These are phyloP conservation scores for Metschnikowia shivogae DNA, from an alignment of 805 yeast genomes.

Conservation along the genomic window DNA sequence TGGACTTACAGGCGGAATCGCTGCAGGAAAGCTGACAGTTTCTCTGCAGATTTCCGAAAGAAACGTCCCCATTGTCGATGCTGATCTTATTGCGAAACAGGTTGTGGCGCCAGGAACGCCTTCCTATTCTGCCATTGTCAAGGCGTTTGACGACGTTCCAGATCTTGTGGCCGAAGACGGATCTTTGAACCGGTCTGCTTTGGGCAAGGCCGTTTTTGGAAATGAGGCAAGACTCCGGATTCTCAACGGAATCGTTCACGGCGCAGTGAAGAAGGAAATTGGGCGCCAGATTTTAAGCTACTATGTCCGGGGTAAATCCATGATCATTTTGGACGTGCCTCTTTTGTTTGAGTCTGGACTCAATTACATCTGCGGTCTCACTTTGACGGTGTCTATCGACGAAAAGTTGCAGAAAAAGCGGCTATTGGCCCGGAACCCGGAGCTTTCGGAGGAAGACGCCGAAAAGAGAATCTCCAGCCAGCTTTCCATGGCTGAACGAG, in stretches of 20 bases:
- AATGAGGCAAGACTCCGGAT: constrained; percentile 52
- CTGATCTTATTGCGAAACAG: constrained; percentile 83
- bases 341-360: constrained; percentile 77
- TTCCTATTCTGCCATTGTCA: constrained; percentile 65
- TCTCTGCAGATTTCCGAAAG: constrained; percentile 54
- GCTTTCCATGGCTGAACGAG: constrained; percentile 59
- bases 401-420: constrained; percentile 58
- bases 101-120: constrained; percentile 76
- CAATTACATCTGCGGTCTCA: constrained; percentile 64
- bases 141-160: constrained; percentile 55
- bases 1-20: constrained; percentile 98
- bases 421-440: constrained; percentile 62
- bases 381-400: constrained; percentile 64
- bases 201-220: constrained; percentile 78
- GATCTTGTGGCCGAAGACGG: constrained; percentile 42
- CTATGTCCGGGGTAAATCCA: constrained; percentile 53
- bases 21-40: constrained; percentile 94
- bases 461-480: constrained; percentile 70
- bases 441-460: constrained; percentile 63
- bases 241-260: constrained; percentile 80
- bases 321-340: constrained; percentile 87
- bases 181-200: constrained; percentile 60
- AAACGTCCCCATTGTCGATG: constrained; percentile 68
- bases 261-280: constrained; percentile 74
- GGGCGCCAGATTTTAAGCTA: constrained; percentile 48